phyloP scores from a whole-genome alignment of 2,329 filamentous ascomycete species.

The Epichloe amarillans region DNA sequence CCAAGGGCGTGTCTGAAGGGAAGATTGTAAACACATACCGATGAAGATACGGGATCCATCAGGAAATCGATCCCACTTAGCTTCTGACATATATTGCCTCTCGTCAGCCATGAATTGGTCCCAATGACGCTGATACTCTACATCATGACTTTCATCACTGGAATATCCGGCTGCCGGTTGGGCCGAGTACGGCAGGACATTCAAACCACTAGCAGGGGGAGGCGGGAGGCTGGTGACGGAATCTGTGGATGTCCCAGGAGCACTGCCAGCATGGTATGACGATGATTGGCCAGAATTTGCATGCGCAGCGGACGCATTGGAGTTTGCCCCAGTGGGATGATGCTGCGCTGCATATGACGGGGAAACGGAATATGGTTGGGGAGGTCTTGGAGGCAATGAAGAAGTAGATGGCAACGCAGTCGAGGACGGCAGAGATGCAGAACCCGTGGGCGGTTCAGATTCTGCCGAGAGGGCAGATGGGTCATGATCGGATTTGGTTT shows the following conservation, averaged over 20 bases:
- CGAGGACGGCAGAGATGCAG: constrained; percentile 18
- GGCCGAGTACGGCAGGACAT: constrained; percentile 14
- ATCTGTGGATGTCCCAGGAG: constrained; percentile 20
- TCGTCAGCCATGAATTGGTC: constrained; percentile 63
- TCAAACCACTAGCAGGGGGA: constrained; percentile 16
- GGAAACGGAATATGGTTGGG: constrained; percentile 24
- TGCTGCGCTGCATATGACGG: constrained; percentile 26
- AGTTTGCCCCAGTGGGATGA: constrained; percentile 19
- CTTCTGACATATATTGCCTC: constrained; percentile 61
- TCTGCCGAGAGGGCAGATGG: constrained; percentile 13
- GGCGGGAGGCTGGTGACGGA: constrained; percentile 18
- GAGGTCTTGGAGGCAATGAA: constrained; percentile 35
- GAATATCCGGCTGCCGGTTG: constrained; percentile 14
- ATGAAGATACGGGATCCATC: constrained; percentile 68
- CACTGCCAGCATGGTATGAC: constrained; percentile 19
- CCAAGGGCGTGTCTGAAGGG: constrained; percentile 1
- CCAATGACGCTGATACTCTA: constrained; percentile 50
- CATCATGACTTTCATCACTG: constrained; percentile 21
- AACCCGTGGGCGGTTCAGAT: constrained; percentile 14
- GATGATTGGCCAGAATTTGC: constrained; percentile 20
- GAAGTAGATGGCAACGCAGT: constrained; percentile 24
- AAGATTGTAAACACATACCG: constrained; percentile 37
- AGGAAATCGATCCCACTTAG: constrained; percentile 71
- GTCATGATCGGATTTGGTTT: constrained; percentile 18
- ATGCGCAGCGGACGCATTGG: constrained; percentile 18